Conservation (phyloP, 805 yeast species). For the Priceomyces melissophilus region DNA sequence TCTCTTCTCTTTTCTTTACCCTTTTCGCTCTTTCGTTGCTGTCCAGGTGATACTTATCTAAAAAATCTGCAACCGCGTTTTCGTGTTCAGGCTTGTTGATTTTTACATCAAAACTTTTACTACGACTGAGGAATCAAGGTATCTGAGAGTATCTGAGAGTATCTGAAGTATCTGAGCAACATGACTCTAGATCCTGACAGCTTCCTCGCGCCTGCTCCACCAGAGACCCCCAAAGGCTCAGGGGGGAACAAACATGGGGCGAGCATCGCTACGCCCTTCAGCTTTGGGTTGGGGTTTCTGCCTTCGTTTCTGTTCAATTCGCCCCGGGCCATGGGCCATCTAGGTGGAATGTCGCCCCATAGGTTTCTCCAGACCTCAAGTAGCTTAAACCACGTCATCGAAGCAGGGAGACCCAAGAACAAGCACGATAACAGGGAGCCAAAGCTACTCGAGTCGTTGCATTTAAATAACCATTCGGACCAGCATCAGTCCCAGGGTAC, state of each 20-base stretch:
- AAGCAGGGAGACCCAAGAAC: not conserved
- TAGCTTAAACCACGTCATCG: conserved; percentile 14
- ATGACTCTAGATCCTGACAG: conserved; percentile 3
- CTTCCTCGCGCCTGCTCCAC: conserved; percentile 8
- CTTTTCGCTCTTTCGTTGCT: not conserved
- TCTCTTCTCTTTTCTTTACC: not conserved
- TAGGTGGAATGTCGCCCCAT: conserved; percentile 33
- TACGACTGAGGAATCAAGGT: not conserved
- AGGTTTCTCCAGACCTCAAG: conserved; percentile 25
- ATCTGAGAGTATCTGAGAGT: not conserved
- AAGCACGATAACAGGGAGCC: not conserved
- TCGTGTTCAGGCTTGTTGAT: conserved; percentile 7
- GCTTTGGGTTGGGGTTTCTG: conserved; percentile 40
- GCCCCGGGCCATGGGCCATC: conserved; percentile 23
- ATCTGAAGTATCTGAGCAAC: not conserved
- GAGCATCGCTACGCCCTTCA: conserved; percentile 30
- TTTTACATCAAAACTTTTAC: not conserved
- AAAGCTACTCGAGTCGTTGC: no score
- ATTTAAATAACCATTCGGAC: no score
- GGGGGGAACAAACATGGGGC: conserved; percentile 1
- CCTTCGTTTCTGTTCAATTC: conserved; percentile 41
- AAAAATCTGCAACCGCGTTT: conserved; percentile 5
- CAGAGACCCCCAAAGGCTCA: conserved; percentile 15
- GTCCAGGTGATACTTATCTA: no score
- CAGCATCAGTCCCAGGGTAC: no score